Percentiles rank a stretch among this genome's conserved stretches.
These are phyloP conservation scores for Bruguiera gymnorhiza DNA, from an alignment of 345 rosid genomes.

Conservation along the genomic window DNA sequence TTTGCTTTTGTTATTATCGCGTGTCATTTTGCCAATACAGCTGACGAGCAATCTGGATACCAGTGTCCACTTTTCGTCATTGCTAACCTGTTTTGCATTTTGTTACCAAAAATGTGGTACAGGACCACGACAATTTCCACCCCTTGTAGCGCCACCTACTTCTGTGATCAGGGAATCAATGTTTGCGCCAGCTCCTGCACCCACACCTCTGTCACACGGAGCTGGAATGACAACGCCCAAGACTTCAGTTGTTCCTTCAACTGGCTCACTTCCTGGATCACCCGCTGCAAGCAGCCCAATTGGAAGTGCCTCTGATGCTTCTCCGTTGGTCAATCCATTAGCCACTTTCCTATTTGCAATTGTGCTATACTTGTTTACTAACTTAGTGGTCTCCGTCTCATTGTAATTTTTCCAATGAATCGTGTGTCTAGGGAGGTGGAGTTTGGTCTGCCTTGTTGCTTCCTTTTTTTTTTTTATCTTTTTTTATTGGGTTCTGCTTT, in stretches of 20 bases:
- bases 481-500: neutral
- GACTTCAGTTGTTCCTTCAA: constrained; percentile 46
- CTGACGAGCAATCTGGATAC: neutral
- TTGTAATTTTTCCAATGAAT: constrained; percentile 27
- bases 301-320: constrained; percentile 51
- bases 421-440: constrained; percentile 9
- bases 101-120: constrained; percentile 33
- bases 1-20: neutral
- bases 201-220: constrained; percentile 47
- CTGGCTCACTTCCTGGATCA: constrained; percentile 56
- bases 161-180: constrained; percentile 42
- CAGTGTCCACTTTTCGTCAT: neutral
- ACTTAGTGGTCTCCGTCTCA: constrained; percentile 24
- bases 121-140: constrained; percentile 69
- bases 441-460: constrained; percentile 18
- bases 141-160: constrained; percentile 78
- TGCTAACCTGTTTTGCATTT: constrained; percentile 2
- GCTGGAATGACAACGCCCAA: constrained; percentile 38
- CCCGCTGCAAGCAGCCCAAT: constrained; percentile 54
- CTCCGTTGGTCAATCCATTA: constrained; percentile 30
- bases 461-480: neutral
- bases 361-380: constrained; percentile 23
- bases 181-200: constrained; percentile 54
- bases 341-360: constrained; percentile 20
- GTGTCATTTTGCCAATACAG: neutral